Base-by-base conservation (phyloP, 371 early-diverging fungal species). In the Haplosporangium sp. region DNA sequence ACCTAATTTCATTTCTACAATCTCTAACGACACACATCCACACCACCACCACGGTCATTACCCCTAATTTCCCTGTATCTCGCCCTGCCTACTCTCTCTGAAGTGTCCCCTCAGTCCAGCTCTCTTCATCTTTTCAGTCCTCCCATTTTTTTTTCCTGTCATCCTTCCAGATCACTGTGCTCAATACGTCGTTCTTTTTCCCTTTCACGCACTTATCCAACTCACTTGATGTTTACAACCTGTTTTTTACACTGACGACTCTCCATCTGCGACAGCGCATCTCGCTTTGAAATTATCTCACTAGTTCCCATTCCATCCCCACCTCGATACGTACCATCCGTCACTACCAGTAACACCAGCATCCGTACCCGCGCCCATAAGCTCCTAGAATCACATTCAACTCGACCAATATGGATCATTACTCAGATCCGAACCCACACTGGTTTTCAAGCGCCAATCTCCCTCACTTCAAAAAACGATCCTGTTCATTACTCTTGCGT, bases 391-490 rank as follows among this genome's bases (percentile, higher is more conserved):
- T n/a, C n/a, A n/a, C n/a, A n/a, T n/a, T n/a, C n/a, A n/a, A n/a
- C n/a, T 29, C 9, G 41, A 23, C 56, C 14, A 58, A 23, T 16
- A 74, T 74, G 74, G 23, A 55, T 45, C 56, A 16, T 16, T 36
- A 54, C 40, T 42, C 76, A 43, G 55, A 62, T 37, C 48, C 43
- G 36, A 47, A 63, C 43, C 68, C 55, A 21, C 54, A 60, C 42
- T 61, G 69, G 62, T 77, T 77, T 46, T 68, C 79, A 4, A 40
- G 60, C 36, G 62, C 54, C 36, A 37, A 54, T 29, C 47, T 77
- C 16, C n/a, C 68, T 0, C 50, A 59, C 29, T 77, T 72, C 38
- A 52, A 47, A n/a, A 55, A 42, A 50, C 54, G 69, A 37, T 60
- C 72, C 6, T 64, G 63, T 18, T 55, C 72, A 10, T 54, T 72